phyloP scores from a whole-genome alignment of 768 basidiomycete genomes.

The Lyophyllum semitale region DNA sequence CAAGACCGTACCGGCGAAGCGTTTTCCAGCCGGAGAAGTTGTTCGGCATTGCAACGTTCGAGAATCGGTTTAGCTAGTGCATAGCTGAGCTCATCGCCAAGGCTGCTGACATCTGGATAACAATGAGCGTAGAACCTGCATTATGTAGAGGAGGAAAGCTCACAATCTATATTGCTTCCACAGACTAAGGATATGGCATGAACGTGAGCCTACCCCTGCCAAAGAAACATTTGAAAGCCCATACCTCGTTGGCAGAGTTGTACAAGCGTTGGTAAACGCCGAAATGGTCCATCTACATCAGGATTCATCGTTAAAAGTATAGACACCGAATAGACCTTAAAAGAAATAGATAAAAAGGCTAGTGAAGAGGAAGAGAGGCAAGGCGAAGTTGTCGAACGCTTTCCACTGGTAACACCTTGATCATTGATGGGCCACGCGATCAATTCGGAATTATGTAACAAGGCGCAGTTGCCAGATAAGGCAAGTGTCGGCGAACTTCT shows the following conservation, averaged over 20 bases:
- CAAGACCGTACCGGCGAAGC: slow-evolving; percentile 60
- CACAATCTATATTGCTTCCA: slow-evolving; percentile 61
- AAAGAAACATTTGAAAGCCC: slow-evolving; percentile 3
- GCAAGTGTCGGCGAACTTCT: too few relatives aligned
- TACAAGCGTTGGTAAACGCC: slow-evolving; percentile 64
- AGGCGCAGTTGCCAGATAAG: too few relatives aligned
- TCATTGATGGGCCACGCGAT: neutral
- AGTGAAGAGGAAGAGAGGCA: neutral
- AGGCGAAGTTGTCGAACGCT: neutral
- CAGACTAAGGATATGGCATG: slow-evolving; percentile 45
- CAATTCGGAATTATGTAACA: too few relatives aligned
- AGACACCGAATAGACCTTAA: neutral
- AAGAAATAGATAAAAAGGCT: neutral
- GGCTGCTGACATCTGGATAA: slow-evolving; percentile 56
- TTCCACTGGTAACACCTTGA: too few relatives aligned
- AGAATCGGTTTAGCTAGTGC: slow-evolving; percentile 73
- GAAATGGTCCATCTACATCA: slow-evolving; percentile 32
- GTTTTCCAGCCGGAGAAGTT: slow-evolving; percentile 67
- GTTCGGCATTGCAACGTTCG: slow-evolving; percentile 70
- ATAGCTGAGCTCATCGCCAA: slow-evolving; percentile 66
- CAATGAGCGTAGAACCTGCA: slow-evolving; percentile 4
- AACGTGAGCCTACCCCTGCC: slow-evolving; percentile 11
- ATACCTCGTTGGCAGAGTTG: slow-evolving; percentile 73
- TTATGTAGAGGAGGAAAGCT: slow-evolving; percentile 20
- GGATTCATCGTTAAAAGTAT: slow-evolving; percentile 28